Evolutionary conservation across 2,329 filamentous ascomycete genomes (phyloP).

Genomic region (Exophiala viscosa): DNA sequence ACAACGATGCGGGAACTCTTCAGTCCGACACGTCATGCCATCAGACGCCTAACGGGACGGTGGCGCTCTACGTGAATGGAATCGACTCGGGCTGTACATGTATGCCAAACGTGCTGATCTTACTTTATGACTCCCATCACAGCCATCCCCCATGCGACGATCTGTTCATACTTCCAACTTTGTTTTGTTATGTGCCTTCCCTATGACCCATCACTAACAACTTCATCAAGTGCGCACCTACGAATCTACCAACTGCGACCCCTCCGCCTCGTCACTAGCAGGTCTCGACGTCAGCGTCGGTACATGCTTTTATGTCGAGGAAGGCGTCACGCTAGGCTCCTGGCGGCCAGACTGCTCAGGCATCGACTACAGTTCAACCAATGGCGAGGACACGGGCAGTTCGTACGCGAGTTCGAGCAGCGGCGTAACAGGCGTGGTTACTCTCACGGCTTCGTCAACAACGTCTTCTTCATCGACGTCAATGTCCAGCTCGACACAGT

Average conservation of each 20-base stretch:
- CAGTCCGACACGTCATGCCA: slow-evolving; percentile 16
- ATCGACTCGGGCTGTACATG: slow-evolving; percentile 17
- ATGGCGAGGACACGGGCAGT: slow-evolving; percentile 9
- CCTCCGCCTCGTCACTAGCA: slow-evolving; percentile 1
- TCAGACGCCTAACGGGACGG: slow-evolving; percentile 14
- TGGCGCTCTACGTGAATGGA: slow-evolving; percentile 15
- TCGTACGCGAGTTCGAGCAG: slow-evolving; percentile 1
- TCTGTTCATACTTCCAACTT: not conserved
- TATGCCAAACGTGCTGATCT: slow-evolving; percentile 1
- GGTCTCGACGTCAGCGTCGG: slow-evolving; percentile 10
- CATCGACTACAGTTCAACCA: slow-evolving; percentile 5
- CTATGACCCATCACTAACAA: not conserved
- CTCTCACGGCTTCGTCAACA: not conserved
- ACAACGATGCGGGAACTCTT: slow-evolving; percentile 6
- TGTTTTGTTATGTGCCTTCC: no score
- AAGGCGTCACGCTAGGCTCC: slow-evolving; percentile 2
- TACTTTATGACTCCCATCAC: no score
- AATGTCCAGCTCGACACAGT: not conserved
- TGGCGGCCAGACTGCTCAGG: slow-evolving; percentile 15
- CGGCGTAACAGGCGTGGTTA: slow-evolving; percentile 6
- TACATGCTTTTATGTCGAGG: slow-evolving; percentile 18
- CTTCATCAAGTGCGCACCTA: slow-evolving; percentile 11
- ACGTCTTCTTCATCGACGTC: not conserved
- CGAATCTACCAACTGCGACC: slow-evolving; percentile 6
- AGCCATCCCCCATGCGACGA: no score